Conservation (phyloP, 192 early-diverging fungal genomes). For the Cladochytrium replicatum region DNA sequence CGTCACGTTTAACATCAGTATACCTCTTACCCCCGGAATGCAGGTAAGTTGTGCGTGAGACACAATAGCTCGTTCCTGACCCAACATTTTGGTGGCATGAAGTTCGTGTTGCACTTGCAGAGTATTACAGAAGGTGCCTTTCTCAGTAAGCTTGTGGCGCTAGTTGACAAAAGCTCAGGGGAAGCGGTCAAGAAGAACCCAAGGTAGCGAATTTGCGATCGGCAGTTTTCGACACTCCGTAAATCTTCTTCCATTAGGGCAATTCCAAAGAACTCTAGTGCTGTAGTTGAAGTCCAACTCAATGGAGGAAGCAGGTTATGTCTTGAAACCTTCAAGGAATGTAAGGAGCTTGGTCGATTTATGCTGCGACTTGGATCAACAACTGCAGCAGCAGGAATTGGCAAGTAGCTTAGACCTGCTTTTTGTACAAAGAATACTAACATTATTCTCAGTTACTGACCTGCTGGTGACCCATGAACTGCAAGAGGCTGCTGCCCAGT, state of each 20-base stretch:
- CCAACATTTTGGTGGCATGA: neutral
- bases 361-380: constrained; percentile 76
- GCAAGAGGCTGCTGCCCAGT: too few relatives aligned
- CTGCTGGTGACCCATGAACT: too few relatives aligned
- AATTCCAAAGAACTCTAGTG: constrained; percentile 50
- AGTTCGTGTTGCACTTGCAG: constrained; percentile 78
- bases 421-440: too few relatives aligned
- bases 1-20: constrained; percentile 85
- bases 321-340: constrained; percentile 72
- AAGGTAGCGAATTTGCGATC: constrained; percentile 23
- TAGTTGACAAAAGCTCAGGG: constrained; percentile 71
- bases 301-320: constrained; percentile 73
- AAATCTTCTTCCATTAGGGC: constrained; percentile 33
- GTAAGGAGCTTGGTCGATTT: constrained; percentile 81
- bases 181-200: constrained; percentile 82
- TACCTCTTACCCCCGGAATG: constrained; percentile 88
- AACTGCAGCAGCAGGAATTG: constrained; percentile 83
- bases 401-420: too few relatives aligned
- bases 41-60: constrained; percentile 42
- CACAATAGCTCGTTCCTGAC: neutral
- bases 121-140: constrained; percentile 70
- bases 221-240: constrained; percentile 26
- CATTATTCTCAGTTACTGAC: too few relatives aligned
- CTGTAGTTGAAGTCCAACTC: constrained; percentile 70
- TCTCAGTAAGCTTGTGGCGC: constrained; percentile 64